Evolutionary conservation across 306 rosid genomes (phyloP).

Genomic region (Abrus pulchellus): DNA sequence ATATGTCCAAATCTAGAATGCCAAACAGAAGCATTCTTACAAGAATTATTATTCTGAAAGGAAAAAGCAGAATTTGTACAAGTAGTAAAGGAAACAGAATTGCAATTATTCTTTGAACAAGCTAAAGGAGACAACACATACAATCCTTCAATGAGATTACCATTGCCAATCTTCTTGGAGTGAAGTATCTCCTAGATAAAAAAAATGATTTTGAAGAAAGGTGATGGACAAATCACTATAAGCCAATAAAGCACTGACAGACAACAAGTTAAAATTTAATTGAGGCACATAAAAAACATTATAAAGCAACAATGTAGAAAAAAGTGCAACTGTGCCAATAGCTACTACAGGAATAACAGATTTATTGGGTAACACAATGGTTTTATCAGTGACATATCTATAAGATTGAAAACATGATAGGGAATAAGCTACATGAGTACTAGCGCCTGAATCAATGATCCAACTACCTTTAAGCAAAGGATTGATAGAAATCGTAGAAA

Average conservation of each 20-base stretch:
- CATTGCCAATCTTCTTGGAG: neutral
- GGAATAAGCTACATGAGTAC: neutral
- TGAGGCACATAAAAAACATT: too few relatives aligned
- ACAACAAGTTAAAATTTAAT: neutral
- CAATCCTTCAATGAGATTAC: too few relatives aligned
- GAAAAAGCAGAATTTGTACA: too few relatives aligned
- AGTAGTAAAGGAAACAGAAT: neutral
- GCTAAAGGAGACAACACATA: too few relatives aligned
- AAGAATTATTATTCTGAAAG: too few relatives aligned
- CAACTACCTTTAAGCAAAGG: too few relatives aligned
- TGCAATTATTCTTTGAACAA: too few relatives aligned
- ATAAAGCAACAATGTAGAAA: neutral
- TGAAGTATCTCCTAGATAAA: neutral
- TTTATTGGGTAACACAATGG: neutral
- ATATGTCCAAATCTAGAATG: too few relatives aligned
- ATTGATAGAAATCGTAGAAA: neutral
- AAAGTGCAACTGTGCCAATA: neutral
- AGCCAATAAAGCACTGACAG: neutral
- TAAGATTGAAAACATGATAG: neutral
- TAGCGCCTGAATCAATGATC: too few relatives aligned
- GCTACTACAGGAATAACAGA: neutral
- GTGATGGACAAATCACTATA: too few relatives aligned
- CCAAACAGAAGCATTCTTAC: too few relatives aligned
- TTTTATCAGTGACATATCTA: neutral
- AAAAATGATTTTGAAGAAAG: too few relatives aligned